Base-by-base conservation (phyloP, 2,329 filamentous ascomycete genomes). In the Diplodia mutila region DNA sequence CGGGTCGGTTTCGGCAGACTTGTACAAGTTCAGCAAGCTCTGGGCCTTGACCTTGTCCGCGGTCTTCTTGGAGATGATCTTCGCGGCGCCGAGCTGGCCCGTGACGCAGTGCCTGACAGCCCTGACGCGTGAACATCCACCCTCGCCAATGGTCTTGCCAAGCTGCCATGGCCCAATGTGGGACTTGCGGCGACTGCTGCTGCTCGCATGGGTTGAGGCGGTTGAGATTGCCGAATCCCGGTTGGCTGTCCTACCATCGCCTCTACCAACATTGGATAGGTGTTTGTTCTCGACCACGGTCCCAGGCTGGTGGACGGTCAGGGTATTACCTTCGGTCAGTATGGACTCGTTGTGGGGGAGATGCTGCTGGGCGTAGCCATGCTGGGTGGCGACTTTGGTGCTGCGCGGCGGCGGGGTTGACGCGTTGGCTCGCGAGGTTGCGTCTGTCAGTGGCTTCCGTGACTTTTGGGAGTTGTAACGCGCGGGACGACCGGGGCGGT, bases 151-250 rank as follows among this genome's bases (percentile, higher is more conserved):
- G 0, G 92, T 97, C 77, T 88, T 93, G 7, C 95, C 95, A 3
- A 99, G 82, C 71, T 94, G 89, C 95, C 95, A 99, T 71, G 94
- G 94, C 0, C 95, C 95, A 73, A 99, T 92, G 73, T 93, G 90
- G 12, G 90, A 92, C 80, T 89, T 89, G 54, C 85, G 81, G 5
- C 84, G 81, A 65, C 74, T 76, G 65, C 83, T 84, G 32, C 75
- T 76, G 3, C 83, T 85, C 4, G 83, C 85, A 59, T 83, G 80
- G 2, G 85, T 85, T 6, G 86, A 89, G 0, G 82, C 79, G 2
- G 84, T 86, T 0, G 87, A 88, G 46, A 87, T 80, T 5, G 83
- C 80, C 0, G 85, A 84, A 71, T 83, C 77, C 57, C 83, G 80
- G 61, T 87, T 87, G 27, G 82, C 83, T 23, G 83, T 80, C 16